A percentile compares a stretch with the other conserved stretches of the same genome.
Conservation (phyloP, 495 filamentous ascomycete genomes). For the Terfezia claveryi region DNA sequence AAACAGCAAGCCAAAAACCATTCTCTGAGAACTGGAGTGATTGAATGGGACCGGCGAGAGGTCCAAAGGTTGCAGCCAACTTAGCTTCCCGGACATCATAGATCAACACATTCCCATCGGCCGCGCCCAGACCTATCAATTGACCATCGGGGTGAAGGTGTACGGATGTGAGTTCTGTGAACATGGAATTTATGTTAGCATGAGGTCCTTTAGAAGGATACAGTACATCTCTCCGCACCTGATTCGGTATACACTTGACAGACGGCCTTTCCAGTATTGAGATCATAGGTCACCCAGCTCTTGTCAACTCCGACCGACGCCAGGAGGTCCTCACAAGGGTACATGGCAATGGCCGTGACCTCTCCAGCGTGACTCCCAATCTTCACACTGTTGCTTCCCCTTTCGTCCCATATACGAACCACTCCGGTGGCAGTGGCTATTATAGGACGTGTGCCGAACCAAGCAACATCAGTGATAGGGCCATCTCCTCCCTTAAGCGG, state of each 20-base stretch:
- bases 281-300: constrained; percentile 79
- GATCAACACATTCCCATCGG: constrained; percentile 56
- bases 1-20: constrained; percentile 80
- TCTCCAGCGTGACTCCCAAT: constrained; percentile 63
- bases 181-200: not conserved
- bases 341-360: constrained; percentile 52
- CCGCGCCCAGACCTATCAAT: constrained; percentile 63
- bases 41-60: constrained; percentile 40
- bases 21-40: constrained; percentile 83
- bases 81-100: constrained; percentile 59
- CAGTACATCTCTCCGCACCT: constrained; percentile 33
- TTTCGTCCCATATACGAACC: constrained; percentile 53
- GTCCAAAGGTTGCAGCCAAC: constrained; percentile 44
- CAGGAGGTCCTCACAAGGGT: constrained; percentile 65
- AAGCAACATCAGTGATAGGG: constrained; percentile 55
- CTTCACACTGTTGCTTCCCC: constrained; percentile 37
- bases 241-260: constrained; percentile 62
- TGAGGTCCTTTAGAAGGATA: not conserved
- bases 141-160: constrained; percentile 92
- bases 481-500: constrained; percentile 40
- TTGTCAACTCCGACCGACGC: constrained; percentile 82
- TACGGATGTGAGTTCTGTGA: constrained; percentile 47
- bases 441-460: constrained; percentile 50
- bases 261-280: constrained; percentile 39
- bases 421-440: constrained; percentile 52